Conservation (phyloP, 2,329 filamentous ascomycete genomes). For the Fusarium fracticaudum region DNA sequence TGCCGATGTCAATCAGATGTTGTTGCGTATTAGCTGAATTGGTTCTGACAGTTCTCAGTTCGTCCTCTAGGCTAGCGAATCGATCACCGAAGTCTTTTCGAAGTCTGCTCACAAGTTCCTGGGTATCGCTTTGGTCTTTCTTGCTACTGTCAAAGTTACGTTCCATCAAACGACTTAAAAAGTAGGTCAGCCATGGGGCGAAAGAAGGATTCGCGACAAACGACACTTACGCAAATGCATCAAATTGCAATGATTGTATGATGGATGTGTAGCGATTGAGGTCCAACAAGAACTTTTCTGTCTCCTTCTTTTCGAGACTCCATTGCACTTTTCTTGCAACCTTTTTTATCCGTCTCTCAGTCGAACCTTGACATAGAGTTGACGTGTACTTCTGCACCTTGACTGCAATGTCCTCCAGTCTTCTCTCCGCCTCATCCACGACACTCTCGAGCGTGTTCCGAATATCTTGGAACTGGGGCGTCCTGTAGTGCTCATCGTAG, state of each 20-base stretch:
- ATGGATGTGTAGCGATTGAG: not conserved
- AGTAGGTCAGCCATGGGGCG: fast-evolving
- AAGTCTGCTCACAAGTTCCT: not conserved
- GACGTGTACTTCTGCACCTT: not conserved
- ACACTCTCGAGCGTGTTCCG: not conserved
- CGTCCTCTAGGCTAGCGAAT: not conserved
- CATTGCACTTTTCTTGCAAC: not conserved
- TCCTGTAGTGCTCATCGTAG: fast-evolving
- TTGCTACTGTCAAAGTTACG: fast-evolving
- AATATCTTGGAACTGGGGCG: not conserved
- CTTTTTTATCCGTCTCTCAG: not conserved
- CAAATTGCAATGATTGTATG: not conserved
- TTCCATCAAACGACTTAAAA: not conserved
- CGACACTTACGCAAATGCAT: not conserved
- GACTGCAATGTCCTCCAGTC: fast-evolving
- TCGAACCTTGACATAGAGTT: fast-evolving
- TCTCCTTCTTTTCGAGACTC: not conserved
- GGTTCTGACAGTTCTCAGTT: fast-evolving
- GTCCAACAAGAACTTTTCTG: not conserved
- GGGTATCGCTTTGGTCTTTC: not conserved
- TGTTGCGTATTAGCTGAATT: fast-evolving
- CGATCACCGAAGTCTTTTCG: not conserved
- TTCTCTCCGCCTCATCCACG: not conserved
- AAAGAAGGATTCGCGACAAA: fast-evolving
- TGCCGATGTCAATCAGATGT: fast-evolving